phyloP scores from a whole-genome alignment of 331 rosid species.

The Cydonia oblonga region DNA sequence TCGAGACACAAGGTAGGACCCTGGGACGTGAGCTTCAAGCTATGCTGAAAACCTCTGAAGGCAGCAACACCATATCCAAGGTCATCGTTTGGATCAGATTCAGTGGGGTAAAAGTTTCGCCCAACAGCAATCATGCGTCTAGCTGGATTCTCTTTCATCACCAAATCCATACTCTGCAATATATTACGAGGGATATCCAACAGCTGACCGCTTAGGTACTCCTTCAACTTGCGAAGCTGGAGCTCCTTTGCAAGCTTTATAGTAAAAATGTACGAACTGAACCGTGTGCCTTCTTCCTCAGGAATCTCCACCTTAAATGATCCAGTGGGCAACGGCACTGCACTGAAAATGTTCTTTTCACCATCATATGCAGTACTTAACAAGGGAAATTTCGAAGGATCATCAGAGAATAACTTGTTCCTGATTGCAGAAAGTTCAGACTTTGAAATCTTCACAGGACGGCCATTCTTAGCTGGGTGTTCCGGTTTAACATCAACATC shows the following conservation, averaged over 20 bases:
- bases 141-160: slow-evolving; percentile 55
- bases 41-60: slow-evolving; percentile 43
- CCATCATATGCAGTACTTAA: slow-evolving; percentile 57
- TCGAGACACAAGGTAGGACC: slow-evolving; percentile 53
- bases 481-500: slow-evolving; percentile 39
- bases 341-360: slow-evolving; percentile 56
- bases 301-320: slow-evolving; percentile 32
- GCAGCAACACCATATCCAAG: slow-evolving; percentile 26
- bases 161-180: slow-evolving; percentile 66
- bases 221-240: slow-evolving; percentile 34
- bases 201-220: slow-evolving; percentile 30
- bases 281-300: slow-evolving; percentile 39
- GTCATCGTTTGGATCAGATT: slow-evolving; percentile 15
- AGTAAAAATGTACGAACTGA: slow-evolving; percentile 25
- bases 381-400: slow-evolving; percentile 33
- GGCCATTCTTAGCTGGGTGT: slow-evolving; percentile 25
- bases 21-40: slow-evolving; percentile 46
- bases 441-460: slow-evolving; percentile 34
- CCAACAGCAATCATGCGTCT: slow-evolving; percentile 45
- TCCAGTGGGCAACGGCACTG: slow-evolving; percentile 44
- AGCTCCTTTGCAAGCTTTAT: slow-evolving; percentile 37
- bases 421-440: slow-evolving; percentile 38
- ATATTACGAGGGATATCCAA: slow-evolving; percentile 47
- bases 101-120: slow-evolving; percentile 35
- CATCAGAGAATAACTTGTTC: slow-evolving; percentile 37